Base-by-base conservation (phyloP, 768 basidiomycete species). In the Rhodotorula taiwanensis region DNA sequence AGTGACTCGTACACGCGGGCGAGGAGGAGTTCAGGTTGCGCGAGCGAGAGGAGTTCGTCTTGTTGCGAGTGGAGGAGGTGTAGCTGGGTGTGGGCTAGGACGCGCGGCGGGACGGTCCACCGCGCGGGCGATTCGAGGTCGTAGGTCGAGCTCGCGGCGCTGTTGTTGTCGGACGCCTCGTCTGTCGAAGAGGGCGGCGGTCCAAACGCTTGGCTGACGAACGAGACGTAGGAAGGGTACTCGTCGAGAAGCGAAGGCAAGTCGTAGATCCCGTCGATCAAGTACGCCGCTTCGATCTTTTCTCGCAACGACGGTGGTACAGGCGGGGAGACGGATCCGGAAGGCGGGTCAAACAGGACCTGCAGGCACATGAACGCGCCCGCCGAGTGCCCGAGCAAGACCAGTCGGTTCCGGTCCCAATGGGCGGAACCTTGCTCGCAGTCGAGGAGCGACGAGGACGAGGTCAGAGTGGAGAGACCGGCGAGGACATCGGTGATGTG, bases 251-350 rank as follows among this genome's bases (percentile, higher is more conserved):
- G 58, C 31, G 60, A 48, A 15, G 48, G 49, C 23, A 73, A 59
- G 55, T 72, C 71, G 52, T 69, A 71, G 47, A 73, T 73, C 30
- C 71, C 72, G 45, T 71, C 72, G 41, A 72, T 53, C 62, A 64
- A 64, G 21, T 66, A 39, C 36, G 36, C 36, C 36, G 36, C 36
- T 16, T 39, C 36, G 36, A 39, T 39, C 36, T 16, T 9, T 16
- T 39, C 36, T 39, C 5, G 28, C 21, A 10, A 20, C 44, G 31
- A 8, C 25, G 34, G 8, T 16, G 28, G 4, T 15, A 34, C 5
- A 9, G 18, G 16, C 43, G 39, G 31, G 43, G 49, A 51, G 10
- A 53, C 52, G 5, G n/a, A 21, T 31, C 30, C 23, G 7, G 45
- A 31, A 5, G 56, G 55, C 23, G 60, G 65, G 9, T 6, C 10